Percentiles rank a stretch among this genome's conserved stretches.
Evolutionary conservation across 2,329 filamentous ascomycete species (phyloP).

Genomic region (Penicillium sp.): DNA sequence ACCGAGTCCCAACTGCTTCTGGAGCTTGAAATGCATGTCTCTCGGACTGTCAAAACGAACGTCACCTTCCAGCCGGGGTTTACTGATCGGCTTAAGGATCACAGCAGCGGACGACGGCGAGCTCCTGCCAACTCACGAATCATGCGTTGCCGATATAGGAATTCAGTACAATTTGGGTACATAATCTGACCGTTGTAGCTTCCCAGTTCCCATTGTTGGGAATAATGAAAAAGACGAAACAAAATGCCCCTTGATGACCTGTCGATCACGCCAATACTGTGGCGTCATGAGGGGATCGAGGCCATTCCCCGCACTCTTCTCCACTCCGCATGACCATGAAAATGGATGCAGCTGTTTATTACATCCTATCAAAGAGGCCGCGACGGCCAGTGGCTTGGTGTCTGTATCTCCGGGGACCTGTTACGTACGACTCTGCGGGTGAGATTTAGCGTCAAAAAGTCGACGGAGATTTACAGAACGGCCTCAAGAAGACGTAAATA

Average conservation of each 20-base stretch:
- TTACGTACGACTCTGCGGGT: constrained; percentile 1
- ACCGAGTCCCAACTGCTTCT: constrained; percentile 28
- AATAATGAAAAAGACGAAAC: neutral
- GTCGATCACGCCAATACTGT: constrained; percentile 7
- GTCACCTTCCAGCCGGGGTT: too few relatives aligned
- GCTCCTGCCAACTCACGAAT: neutral
- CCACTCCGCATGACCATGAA: neutral
- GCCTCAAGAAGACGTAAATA: neutral
- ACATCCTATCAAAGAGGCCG: neutral
- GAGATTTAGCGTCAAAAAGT: neutral
- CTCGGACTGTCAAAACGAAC: neutral
- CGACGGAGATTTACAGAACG: neutral
- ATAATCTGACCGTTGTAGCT: neutral
- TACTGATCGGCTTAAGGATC: too few relatives aligned
- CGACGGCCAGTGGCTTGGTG: neutral
- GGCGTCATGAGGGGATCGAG: constrained; percentile 11
- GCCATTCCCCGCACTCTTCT: constrained; percentile 1
- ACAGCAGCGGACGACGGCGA: neutral
- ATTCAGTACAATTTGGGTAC: neutral
- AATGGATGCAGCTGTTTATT: neutral
- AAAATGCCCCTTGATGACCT: neutral
- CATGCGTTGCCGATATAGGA: neutral
- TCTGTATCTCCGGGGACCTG: neutral
- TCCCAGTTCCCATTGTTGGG: neutral
- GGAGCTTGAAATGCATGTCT: constrained; percentile 27